Percentiles rank a stretch among this genome's conserved stretches.
These are phyloP conservation scores for Herpetomonas muscarum DNA, from an alignment of 208 protist genomes.

Conservation along the genomic window DNA sequence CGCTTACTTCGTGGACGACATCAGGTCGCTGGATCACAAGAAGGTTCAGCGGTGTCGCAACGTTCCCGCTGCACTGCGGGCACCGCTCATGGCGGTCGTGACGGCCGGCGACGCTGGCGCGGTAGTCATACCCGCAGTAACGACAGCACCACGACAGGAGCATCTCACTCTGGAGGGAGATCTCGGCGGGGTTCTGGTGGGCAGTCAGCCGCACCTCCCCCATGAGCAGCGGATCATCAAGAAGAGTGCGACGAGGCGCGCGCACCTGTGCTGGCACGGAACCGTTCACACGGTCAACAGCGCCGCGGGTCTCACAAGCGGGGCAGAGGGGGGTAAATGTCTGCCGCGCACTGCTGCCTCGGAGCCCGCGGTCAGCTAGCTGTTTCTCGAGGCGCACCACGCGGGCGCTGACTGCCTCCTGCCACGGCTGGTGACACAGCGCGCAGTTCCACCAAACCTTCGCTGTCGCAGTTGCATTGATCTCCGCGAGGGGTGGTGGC, in stretches of 20 bases:
- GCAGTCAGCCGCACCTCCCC: constrained; percentile 47
- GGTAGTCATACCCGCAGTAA: constrained; percentile 50
- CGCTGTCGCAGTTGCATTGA: constrained; percentile 29
- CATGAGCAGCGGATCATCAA: constrained; percentile 46
- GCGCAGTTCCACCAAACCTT: constrained; percentile 65
- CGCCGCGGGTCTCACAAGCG: constrained; percentile 49
- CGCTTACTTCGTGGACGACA: constrained; percentile 58
- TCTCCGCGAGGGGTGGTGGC: constrained; percentile 29
- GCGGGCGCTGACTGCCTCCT: constrained; percentile 50
- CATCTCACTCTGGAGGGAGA: constrained; percentile 44
- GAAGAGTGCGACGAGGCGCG: constrained; percentile 19
- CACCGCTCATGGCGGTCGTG: constrained; percentile 57
- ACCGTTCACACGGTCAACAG: constrained; percentile 3
- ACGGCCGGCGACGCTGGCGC: constrained; percentile 44
- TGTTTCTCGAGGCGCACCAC: constrained; percentile 25
- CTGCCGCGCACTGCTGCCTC: constrained; percentile 1
- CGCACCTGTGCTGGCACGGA: not conserved
- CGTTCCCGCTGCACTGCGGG: constrained; percentile 59
- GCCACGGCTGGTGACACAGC: constrained; percentile 49
- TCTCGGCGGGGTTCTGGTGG: constrained; percentile 40
- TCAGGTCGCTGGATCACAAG: constrained; percentile 70
- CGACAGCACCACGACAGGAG: constrained; percentile 61
- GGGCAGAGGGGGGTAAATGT: constrained; percentile 38
- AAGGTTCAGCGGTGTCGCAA: constrained; percentile 43
- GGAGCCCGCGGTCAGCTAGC: not conserved